Percentiles rank a stretch among this genome's conserved stretches.
phyloP scores from a whole-genome alignment of 495 filamentous ascomycete species.

The Saxophila tyrrhenica region DNA sequence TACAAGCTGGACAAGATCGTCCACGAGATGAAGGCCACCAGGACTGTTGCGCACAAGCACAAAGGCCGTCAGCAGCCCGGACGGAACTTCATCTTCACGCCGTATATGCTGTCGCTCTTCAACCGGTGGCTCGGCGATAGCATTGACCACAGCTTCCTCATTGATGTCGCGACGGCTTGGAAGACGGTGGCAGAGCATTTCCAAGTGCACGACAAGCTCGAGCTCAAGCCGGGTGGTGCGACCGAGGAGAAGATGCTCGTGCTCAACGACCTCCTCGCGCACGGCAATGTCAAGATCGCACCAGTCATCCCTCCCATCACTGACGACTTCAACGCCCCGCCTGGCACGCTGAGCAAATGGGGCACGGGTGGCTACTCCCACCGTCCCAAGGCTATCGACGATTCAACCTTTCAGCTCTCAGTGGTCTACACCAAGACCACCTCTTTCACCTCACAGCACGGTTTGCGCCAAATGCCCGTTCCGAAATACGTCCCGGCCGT shows the following conservation, averaged over 20 bases:
- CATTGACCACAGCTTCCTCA: constrained; percentile 27
- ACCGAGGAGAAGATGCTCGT: constrained; percentile 60
- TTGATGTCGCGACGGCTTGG: constrained; percentile 31
- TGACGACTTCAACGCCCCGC: constrained; percentile 17
- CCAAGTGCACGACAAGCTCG: constrained; percentile 25
- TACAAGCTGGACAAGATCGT: constrained; percentile 44
- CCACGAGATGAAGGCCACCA: constrained; percentile 45
- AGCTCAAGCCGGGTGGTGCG: constrained; percentile 21
- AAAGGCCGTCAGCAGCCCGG: constrained; percentile 41
- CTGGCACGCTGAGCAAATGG: constrained; percentile 38
- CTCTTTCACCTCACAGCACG: constrained; percentile 5
- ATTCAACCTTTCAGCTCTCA: constrained; percentile 34
- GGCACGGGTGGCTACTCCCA: constrained; percentile 31
- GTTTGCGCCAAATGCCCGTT: constrained; percentile 11
- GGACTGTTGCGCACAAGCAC: constrained; percentile 48
- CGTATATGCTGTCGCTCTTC: constrained; percentile 20
- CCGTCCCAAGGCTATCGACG: constrained; percentile 1
- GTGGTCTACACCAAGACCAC: constrained; percentile 26
- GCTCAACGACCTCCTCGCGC: constrained; percentile 54
- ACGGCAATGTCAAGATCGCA: constrained; percentile 44
- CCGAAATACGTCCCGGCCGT: constrained; percentile 22
- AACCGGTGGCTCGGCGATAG: constrained; percentile 24
- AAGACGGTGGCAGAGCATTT: constrained; percentile 33
- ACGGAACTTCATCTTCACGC: constrained; percentile 31
- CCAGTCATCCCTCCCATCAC: constrained; percentile 49